These are phyloP conservation scores for Candida loeiensis DNA, from an alignment of 805 yeast genomes.

Conservation along the genomic window DNA sequence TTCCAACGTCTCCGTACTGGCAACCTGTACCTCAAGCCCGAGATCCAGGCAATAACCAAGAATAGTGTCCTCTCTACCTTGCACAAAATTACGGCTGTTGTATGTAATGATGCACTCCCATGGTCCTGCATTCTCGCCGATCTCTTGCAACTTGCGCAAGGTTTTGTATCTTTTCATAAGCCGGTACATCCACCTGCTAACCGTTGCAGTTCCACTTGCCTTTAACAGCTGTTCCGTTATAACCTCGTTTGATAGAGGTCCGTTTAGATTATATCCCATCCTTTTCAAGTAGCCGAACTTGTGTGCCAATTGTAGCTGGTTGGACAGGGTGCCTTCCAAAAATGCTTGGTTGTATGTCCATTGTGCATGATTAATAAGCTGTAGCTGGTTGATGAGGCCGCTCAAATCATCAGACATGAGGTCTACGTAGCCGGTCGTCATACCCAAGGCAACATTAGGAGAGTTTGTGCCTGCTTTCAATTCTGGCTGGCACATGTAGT, in stretches of 20 bases:
- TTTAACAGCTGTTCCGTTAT: conserved; percentile 15
- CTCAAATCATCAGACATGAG: conserved; percentile 18
- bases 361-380: conserved; percentile 30
- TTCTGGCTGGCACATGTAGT: conserved; percentile 21
- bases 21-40: conserved; percentile 45
- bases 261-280: conserved; percentile 33
- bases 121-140: conserved; percentile 2
- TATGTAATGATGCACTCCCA: conserved; percentile 42
- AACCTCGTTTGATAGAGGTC: conserved; percentile 21
- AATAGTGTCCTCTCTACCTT: not conserved
- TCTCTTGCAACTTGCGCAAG: conserved; percentile 19
- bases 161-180: conserved; percentile 22
- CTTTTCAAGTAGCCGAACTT: conserved; percentile 27
- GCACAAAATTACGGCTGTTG: conserved; percentile 19
- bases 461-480: conserved; percentile 11
- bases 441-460: conserved; percentile 25
- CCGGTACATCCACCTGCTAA: conserved; percentile 14
- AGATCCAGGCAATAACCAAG: conserved; percentile 46
- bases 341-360: conserved; percentile 10
- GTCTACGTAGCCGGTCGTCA: conserved; percentile 23
- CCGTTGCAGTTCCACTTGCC: conserved; percentile 15
- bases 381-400: conserved; percentile 35
- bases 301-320: conserved; percentile 11
- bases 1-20: conserved; percentile 13
- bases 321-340: conserved; percentile 5